phyloP scores from a whole-genome alignment of 306 rosid species.

The Fragaria ananassa region DNA sequence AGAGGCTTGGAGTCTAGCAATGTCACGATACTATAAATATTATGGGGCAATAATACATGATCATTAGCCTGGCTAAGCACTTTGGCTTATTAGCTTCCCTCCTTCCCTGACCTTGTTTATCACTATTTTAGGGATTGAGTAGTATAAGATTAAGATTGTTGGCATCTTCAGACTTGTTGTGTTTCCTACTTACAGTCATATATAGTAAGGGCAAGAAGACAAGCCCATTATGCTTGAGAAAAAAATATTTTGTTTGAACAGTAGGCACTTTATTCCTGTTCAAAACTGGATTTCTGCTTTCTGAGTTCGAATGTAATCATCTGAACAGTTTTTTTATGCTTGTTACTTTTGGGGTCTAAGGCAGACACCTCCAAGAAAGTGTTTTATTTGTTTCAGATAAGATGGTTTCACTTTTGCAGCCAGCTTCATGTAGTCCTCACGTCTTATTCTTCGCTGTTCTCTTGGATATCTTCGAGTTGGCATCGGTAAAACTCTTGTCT shows the following conservation, averaged over 20 bases:
- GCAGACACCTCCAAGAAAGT: not conserved
- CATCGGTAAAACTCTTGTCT: not conserved
- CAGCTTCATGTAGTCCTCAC: conserved; percentile 4
- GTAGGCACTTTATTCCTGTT: conserved; percentile 2
- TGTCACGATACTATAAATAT: not conserved
- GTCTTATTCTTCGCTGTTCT: not conserved
- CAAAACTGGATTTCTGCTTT: not conserved
- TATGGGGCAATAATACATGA: not conserved
- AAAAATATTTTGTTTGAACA: not conserved
- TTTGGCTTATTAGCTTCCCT: not conserved
- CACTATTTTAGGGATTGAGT: not conserved
- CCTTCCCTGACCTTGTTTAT: not conserved
- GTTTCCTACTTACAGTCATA: not conserved
- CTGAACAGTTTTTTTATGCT: not conserved
- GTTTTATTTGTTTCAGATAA: conserved; percentile 1
- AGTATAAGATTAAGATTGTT: not conserved
- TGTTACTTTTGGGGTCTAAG: not conserved
- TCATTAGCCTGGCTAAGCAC: conserved; percentile 4
- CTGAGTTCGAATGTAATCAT: not conserved
- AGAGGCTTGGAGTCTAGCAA: conserved; percentile 60
- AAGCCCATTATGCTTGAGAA: not conserved
- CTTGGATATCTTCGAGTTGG: conserved; percentile 1
- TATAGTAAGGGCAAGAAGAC: not conserved
- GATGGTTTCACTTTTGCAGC: not conserved
- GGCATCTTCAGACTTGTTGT: not conserved